Conservation (phyloP, 495 filamentous ascomycete genomes). For the Cercophora scortea region DNA sequence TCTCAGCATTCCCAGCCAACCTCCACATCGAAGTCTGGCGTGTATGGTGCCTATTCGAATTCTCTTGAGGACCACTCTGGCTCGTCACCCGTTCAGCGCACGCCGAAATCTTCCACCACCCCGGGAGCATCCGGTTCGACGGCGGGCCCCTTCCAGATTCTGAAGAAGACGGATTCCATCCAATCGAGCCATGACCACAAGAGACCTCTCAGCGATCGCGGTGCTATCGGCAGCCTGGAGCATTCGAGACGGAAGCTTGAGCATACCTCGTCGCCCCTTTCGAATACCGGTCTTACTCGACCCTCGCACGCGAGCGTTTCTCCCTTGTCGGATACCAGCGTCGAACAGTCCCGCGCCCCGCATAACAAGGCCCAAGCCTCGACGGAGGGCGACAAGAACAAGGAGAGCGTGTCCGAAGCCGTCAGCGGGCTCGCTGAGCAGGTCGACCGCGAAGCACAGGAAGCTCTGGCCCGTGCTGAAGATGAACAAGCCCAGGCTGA, state of each 20-base stretch:
- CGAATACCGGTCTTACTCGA: slow-evolving; percentile 8
- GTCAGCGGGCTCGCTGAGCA: slow-evolving; percentile 59
- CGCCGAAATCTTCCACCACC: slow-evolving; percentile 34
- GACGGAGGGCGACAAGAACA: slow-evolving; percentile 28
- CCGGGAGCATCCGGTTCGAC: slow-evolving; percentile 24
- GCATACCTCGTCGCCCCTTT: slow-evolving; percentile 26
- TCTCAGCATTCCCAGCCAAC: slow-evolving; percentile 32
- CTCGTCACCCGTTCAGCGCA: slow-evolving; percentile 27
- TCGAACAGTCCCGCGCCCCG: slow-evolving; percentile 1
- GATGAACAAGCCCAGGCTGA: slow-evolving; percentile 40
- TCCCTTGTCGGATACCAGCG: slow-evolving; percentile 9
- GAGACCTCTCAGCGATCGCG: slow-evolving; percentile 29
- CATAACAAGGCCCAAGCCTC: not conserved
- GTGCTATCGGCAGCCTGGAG: slow-evolving; percentile 32
- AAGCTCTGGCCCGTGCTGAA: slow-evolving; percentile 53
- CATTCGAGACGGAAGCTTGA: slow-evolving; percentile 37
- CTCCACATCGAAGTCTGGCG: slow-evolving; percentile 15
- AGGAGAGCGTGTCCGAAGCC: slow-evolving; percentile 64
- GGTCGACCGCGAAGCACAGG: slow-evolving; percentile 61
- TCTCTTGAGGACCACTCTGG: slow-evolving; percentile 24
- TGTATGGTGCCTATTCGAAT: slow-evolving; percentile 19
- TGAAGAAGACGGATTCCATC: slow-evolving; percentile 29
- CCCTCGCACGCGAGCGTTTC: slow-evolving; percentile 4
- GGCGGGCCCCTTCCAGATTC: slow-evolving; percentile 21
- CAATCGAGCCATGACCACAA: slow-evolving; percentile 26